A percentile compares a stretch with the other conserved stretches of the same genome.
Evolutionary conservation across 306 rosid species (phyloP).

Genomic region (Quercus robur): DNA sequence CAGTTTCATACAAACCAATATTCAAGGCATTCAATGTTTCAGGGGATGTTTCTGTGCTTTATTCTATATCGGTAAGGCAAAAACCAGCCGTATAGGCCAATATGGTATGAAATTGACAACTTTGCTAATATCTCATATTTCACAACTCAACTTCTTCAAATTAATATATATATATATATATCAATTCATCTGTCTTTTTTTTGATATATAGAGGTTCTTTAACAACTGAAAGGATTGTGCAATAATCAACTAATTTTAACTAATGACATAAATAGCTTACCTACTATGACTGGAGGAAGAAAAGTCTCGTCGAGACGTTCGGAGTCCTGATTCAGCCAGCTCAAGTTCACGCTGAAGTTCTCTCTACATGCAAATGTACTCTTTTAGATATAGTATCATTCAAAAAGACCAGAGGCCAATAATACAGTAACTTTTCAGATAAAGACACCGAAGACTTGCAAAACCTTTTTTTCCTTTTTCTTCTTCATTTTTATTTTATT

Average conservation of each 20-base stretch:
- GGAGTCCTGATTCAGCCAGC: conserved; percentile 85
- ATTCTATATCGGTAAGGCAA: no score
- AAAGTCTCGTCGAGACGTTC: conserved; percentile 80
- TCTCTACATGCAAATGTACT: conserved; percentile 50
- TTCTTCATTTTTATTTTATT: no score
- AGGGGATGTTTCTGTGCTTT: no score
- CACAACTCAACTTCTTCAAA: no score
- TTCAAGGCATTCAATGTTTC: no score
- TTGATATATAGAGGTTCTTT: neutral
- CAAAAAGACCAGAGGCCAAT: conserved; percentile 4
- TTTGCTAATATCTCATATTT: no score
- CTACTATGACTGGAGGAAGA: conserved; percentile 67
- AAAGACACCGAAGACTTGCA: neutral
- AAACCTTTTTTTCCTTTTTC: neutral
- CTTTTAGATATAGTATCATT: neutral
- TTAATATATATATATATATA: neutral
- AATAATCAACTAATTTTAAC: neutral
- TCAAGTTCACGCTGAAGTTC: conserved; percentile 92
- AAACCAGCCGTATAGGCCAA: no score
- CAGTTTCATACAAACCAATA: no score
- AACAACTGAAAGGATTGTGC: neutral
- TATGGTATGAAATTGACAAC: no score
- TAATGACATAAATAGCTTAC: conserved; percentile 35
- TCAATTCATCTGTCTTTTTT: neutral
- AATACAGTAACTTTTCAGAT: neutral